Base-by-base conservation (phyloP, 306 rosid genomes). In the Vachellia collinsii region DNA sequence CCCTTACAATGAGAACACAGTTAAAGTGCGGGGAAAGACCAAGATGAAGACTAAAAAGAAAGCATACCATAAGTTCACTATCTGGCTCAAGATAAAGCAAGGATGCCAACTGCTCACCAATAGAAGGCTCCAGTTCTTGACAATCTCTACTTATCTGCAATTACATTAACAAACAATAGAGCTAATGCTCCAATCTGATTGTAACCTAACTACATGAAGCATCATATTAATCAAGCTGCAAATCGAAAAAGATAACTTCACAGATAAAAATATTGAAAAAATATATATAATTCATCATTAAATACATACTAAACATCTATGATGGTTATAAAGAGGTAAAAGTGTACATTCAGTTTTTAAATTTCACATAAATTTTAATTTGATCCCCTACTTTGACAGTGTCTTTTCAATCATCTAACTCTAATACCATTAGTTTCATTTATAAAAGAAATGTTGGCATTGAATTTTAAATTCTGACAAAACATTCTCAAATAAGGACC, bases 111-210 rank as follows among this genome's bases (percentile, higher is more conserved):
- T 96, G 98, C 92, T 96, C 99, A 74, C 99, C 99, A 41, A 96
- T 80, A 29, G 97, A 85, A 66, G 93, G 89, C 80, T 96, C 99
- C 67, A 96, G 87, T 91, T 96, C 99, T 85, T 96, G 99, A 80
- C 99, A 96, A 85, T 96, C 99, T 92, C 99, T 96, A 83, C 99
- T 96, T 84, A 96, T 96, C 99, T 96, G 97, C 93, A 87, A 76
- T 58, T 65, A 73, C 34, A 86, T 17, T 74, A 80, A 22, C 48
- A 68, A 50, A 41, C 74, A 9, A 56, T 86, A 43, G 58, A 17
- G 68, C 50, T 69, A 47, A 78, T n/a, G 25, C 59, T 48, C 78
- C 42, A 63, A 70, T 47, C 51, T 14, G 72, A 29, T 64, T 68
- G 38, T 36, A 77, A 63, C 39, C 8, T 17, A 64, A 65, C 41